Evolutionary conservation across 2,329 filamentous ascomycete genomes (phyloP), one percentile per base, ranked within the genome.

Genomic region (Colletotrichum neosansevieriae): DNA sequence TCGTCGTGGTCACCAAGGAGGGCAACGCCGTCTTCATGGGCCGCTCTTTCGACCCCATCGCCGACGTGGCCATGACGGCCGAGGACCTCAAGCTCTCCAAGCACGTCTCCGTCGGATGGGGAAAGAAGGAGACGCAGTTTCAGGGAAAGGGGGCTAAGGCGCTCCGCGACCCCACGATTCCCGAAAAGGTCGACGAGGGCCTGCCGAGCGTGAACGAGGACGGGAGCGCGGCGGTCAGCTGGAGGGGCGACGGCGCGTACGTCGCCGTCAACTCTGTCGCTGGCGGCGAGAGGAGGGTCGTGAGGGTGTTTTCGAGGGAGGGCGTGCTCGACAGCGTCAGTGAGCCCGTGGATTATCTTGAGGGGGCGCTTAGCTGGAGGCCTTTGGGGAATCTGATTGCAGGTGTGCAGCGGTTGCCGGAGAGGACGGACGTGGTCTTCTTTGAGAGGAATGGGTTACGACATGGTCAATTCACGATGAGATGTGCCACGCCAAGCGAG

Each of bases 61-160:
- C 92, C 38, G 92, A 94, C 78, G 86, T 92, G 59, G 82, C 85
- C 38, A 89, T 98, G 78, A 88, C 87, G 0, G 77, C 84, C 0
- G 93, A 94, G 50, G 95, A 97, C 79, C 86, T 97, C 71, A 92
- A 92, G 73, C 88, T 89, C n/a, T 98, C 92, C 29, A 96, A 91
- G 78, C 94, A 98, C 82, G 96, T 98, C 65, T 97, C 94, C 19
- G 95, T 99, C 21, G 96, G 96, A 57, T 99, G 96, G 96, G 96
- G 96, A 68, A 98, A 98, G 83, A 94, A 92, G 77, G 96, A 99
- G 80, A 99, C 96, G 0, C 96, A 99, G 78, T 99, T 99, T 78
- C 93, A 98, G 76, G 96, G 96, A 58, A 94, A 93, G 75, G 89
- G 94, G 70, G 95, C 94, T 65, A 90, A 89, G 80, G 94, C 94